Evolutionary conservation across 352 stramenopile species (phyloP).

Genomic region (Phytophthora meadii): DNA sequence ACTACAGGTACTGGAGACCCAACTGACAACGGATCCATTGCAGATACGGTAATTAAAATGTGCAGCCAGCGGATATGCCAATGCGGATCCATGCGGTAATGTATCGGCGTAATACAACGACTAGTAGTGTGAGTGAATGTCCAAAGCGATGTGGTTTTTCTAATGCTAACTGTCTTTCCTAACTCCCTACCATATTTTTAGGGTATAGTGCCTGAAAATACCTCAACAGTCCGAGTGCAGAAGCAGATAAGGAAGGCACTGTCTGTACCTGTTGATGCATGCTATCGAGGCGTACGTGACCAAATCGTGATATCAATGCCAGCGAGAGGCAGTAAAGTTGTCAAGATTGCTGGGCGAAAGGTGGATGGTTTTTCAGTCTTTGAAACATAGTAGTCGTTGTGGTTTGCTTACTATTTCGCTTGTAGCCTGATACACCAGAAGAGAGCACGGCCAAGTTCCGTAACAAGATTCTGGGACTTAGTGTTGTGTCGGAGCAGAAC

Average conservation of each 20-base stretch:
- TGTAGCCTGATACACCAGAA: constrained; percentile 39
- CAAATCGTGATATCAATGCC: constrained; percentile 22
- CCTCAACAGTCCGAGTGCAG: neutral
- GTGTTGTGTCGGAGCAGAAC: constrained; percentile 53
- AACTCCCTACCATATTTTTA: constrained; percentile 25
- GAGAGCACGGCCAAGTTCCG: constrained; percentile 57
- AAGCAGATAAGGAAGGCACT: neutral
- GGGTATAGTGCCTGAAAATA: constrained; percentile 20
- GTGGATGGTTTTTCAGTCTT: constrained; percentile 8
- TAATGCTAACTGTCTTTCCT: constrained; percentile 10
- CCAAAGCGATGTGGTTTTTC: neutral
- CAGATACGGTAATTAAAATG: constrained; percentile 39
- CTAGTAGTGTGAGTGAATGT: constrained; percentile 22
- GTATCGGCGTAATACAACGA: constrained; percentile 32
- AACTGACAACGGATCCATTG: constrained; percentile 44
- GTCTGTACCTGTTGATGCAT: constrained; percentile 12
- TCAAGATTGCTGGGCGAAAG: constrained; percentile 29
- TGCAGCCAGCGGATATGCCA: constrained; percentile 11
- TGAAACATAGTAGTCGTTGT: neutral
- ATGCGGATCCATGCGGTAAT: constrained; percentile 17
- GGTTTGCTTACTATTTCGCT: constrained; percentile 11
- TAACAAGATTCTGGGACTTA: constrained; percentile 61
- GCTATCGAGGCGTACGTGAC: constrained; percentile 3
- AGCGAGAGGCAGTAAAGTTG: constrained; percentile 23
- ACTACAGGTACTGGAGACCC: constrained; percentile 39